A percentile compares a stretch with the other conserved stretches of the same genome.
phyloP scores from a whole-genome alignment of 2,329 filamentous ascomycete genomes.

The Hymenoscyphus albidus region DNA sequence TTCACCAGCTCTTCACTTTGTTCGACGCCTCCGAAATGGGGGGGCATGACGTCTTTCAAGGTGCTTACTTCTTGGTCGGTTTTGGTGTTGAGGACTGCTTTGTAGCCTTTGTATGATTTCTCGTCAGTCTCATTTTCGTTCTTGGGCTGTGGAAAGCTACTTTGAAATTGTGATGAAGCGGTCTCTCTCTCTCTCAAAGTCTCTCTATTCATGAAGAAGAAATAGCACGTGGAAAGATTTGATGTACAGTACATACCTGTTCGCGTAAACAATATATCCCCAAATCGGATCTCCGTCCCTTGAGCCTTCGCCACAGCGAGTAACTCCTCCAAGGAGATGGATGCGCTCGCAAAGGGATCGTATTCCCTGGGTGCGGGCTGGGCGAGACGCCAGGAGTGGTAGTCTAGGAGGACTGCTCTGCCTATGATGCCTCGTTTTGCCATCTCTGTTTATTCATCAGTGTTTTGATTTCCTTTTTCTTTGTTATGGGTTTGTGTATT shows the following conservation, averaged over 20 bases:
- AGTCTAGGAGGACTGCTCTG: conserved; percentile 52
- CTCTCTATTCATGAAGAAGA: no score
- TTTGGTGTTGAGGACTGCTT: background rate
- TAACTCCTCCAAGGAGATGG: conserved; percentile 39
- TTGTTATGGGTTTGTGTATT: background rate
- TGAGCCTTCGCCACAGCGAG: conserved; percentile 43
- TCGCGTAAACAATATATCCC: conserved; percentile 48
- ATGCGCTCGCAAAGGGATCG: conserved; percentile 35
- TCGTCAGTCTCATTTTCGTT: conserved; percentile 9
- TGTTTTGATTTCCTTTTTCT: no score
- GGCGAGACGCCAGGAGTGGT: conserved; percentile 37
- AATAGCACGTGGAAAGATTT: no score
- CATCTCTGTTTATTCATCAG: background rate
- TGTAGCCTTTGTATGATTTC: conserved; percentile 27
- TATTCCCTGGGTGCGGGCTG: conserved; percentile 35
- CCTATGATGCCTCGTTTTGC: conserved; percentile 46
- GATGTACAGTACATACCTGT: conserved; percentile 39
- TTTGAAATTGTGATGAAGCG: background rate
- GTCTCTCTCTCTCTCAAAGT: no score
- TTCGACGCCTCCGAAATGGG: conserved; percentile 5
- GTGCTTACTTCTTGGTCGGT: conserved; percentile 8
- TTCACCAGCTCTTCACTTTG: conserved; percentile 10
- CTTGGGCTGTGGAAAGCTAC: background rate
- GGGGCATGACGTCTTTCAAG: conserved; percentile 3
- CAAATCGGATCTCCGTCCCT: conserved; percentile 43